Conservation (phyloP, 495 filamentous ascomycete genomes). For the Entonaema liquescens region DNA sequence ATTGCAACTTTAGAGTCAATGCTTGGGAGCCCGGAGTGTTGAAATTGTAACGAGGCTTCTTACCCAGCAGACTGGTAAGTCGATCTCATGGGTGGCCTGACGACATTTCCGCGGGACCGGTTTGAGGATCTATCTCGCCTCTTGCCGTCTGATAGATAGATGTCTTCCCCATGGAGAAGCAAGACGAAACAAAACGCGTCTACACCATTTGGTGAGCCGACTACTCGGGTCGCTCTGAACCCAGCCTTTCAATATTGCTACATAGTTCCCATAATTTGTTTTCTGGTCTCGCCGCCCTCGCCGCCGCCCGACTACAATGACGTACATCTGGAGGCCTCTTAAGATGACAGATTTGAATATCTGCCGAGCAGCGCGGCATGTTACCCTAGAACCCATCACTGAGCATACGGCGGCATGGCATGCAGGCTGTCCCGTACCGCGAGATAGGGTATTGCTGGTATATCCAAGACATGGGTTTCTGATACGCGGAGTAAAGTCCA, state of each 20-base stretch:
- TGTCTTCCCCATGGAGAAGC: constrained; percentile 10
- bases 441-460: constrained; percentile 7
- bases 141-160: neutral
- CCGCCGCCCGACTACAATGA: constrained; percentile 12
- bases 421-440: constrained; percentile 25
- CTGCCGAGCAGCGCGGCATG: constrained; percentile 32
- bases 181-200: constrained; percentile 1
- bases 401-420: constrained; percentile 21
- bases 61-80: constrained; percentile 41
- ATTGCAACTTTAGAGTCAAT: constrained; percentile 24
- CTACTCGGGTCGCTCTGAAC: constrained; percentile 6
- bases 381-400: constrained; percentile 4
- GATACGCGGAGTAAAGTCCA: constrained; percentile 18
- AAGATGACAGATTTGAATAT: constrained; percentile 14
- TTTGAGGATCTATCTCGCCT: constrained; percentile 18
- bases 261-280: constrained; percentile 8
- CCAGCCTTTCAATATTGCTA: constrained; percentile 14
- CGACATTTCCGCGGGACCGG: constrained; percentile 19
- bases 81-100: constrained; percentile 27
- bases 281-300: constrained; percentile 16
- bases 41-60: constrained; percentile 22
- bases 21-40: constrained; percentile 13
- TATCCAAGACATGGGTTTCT: constrained; percentile 6
- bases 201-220: constrained; percentile 1
- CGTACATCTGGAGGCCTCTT: constrained; percentile 27